These are phyloP conservation scores for Sisymbrium irio DNA, from an alignment of 345 rosid species.

Conservation along the genomic window DNA sequence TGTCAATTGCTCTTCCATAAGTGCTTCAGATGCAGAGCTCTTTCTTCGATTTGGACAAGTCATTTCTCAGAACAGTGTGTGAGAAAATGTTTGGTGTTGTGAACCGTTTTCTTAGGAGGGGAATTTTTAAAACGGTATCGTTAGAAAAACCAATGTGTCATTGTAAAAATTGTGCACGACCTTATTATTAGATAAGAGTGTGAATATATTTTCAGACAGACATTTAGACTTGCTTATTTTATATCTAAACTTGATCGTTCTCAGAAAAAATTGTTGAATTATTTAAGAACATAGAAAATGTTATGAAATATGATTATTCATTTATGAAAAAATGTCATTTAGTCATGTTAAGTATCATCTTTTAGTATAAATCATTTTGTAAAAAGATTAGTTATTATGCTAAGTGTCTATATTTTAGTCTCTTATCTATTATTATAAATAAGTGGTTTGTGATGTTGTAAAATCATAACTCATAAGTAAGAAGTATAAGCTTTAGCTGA, in stretches of 20 bases:
- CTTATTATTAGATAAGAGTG: conserved; percentile 7
- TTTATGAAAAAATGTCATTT: too few species aligned
- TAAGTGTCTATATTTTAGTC: too few species aligned
- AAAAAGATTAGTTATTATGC: too few species aligned
- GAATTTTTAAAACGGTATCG: neutral
- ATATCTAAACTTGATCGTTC: neutral
- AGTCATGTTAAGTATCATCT: too few species aligned
- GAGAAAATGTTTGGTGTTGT: conserved; percentile 3
- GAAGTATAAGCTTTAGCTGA: too few species aligned
- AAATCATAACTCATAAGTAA: too few species aligned
- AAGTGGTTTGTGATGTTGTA: too few species aligned
- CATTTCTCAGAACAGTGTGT: conserved; percentile 73
- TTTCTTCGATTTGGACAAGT: conserved; percentile 92
- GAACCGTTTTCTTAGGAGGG: neutral
- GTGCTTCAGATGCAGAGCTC: conserved; percentile 93
- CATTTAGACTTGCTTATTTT: neutral
- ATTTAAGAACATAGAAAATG: neutral
- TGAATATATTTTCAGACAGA: conserved; percentile 13
- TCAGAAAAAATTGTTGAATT: neutral
- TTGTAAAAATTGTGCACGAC: neutral
- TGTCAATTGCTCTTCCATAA: conserved; percentile 83
- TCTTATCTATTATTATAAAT: too few species aligned
- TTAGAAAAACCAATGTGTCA: neutral
- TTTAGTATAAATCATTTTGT: too few species aligned
- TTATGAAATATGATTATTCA: too few species aligned